phyloP scores from a whole-genome alignment of 768 basidiomycete species.

The Russula ochroleuca region DNA sequence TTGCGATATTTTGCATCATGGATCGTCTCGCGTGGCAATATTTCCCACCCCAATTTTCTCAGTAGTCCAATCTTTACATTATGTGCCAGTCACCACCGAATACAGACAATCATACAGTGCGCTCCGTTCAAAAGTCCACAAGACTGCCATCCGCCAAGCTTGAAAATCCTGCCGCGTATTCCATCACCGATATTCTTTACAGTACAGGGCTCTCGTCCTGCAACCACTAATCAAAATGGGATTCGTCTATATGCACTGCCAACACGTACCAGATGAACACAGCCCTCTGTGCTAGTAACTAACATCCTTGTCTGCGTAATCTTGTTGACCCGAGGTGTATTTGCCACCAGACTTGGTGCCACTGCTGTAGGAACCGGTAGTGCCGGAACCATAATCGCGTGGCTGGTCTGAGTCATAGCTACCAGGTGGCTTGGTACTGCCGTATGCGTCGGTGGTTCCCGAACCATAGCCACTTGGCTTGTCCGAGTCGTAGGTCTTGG shows the following conservation, averaged over 20 bases:
- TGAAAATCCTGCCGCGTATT: slow-evolving; percentile 1
- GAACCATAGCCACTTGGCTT: neutral
- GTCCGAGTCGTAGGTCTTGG: neutral
- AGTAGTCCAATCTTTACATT: neutral
- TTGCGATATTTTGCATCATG: no score
- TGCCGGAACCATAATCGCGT: slow-evolving; percentile 27
- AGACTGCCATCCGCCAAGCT: slow-evolving; percentile 21
- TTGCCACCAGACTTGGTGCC: slow-evolving; percentile 8
- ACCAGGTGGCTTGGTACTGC: slow-evolving; percentile 12
- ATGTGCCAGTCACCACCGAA: neutral
- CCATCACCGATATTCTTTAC: slow-evolving; percentile 25
- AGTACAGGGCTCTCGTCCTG: neutral
- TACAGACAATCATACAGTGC: neutral
- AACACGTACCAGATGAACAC: slow-evolving; percentile 23
- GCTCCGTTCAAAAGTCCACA: neutral
- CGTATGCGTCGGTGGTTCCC: slow-evolving; percentile 6
- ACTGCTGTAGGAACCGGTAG: slow-evolving; percentile 20
- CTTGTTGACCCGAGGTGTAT: no score
- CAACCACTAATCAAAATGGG: neutral
- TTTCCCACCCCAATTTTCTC: neutral
- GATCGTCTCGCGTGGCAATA: neutral
- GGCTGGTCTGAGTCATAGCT: slow-evolving; percentile 23
- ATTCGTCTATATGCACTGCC: neutral
- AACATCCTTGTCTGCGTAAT: no score
- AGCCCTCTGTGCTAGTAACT: slow-evolving; percentile 32